Base-by-base conservation (phyloP, 2,329 filamentous ascomycete species). In the Ascochyta viciae-villosae region DNA sequence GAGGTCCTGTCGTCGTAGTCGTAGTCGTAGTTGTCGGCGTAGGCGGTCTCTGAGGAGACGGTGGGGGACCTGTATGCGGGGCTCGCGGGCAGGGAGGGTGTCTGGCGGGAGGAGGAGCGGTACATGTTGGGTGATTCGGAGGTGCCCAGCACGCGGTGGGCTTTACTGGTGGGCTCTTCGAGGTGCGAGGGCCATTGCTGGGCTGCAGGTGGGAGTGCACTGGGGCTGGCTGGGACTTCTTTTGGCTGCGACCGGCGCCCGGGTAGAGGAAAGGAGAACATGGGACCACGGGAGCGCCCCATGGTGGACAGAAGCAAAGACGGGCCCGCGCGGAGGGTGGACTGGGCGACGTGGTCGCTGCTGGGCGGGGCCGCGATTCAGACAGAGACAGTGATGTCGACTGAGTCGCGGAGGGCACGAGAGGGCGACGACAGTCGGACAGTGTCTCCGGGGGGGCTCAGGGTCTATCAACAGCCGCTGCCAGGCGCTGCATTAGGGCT, bases 221-320 rank as follows among this genome's bases (percentile, higher is more conserved):
- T 64, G 8, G 68, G 60, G 58, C 54, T 61, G 47, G 57, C 43
- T 46, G 58, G 57, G 51, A 49, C 45, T 52, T 66, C 44, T 43
- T 64, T 56, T 46, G 68, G 31, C 51, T 47, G 66, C 42, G 63
- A 58, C 42, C 62, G 69, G 44, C 71, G 70, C 23, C 74, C 71
- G 19, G 73, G 74, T 13, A 76, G 55, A 35, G 73, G 69, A 65
- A 77, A 77, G 61, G 71, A 74, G 62, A 76, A 76, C 58, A 73
- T 68, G 53, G 58, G 46, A 33, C 65, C 66, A 46, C 64, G 53
- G 29, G 53, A 15, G 42, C 53, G 53, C 10, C 33, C 72, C 73
- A 75, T 74, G 57, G 35, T 68, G 65, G 19, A 26, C 52, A 48
- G 47, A 46, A 56, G 53, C 50, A 50, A 29, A 52, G 48, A 57